Conservation (phyloP, 352 stramenopile genomes). For the Globisporangium lucens region DNA sequence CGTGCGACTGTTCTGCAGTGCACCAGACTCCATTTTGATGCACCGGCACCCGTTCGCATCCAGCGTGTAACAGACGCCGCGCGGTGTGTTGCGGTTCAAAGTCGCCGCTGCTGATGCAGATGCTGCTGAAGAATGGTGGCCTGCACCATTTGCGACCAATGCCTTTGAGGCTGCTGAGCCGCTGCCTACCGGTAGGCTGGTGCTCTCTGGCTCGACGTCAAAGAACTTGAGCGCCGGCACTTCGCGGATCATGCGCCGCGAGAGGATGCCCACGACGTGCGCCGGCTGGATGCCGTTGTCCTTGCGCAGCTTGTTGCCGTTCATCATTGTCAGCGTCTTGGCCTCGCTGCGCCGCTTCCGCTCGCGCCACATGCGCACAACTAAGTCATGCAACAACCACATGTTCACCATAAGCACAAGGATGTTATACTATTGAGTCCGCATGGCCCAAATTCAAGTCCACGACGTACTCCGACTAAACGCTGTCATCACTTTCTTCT, state of each 20-base stretch:
- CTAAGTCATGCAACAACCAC: conserved; percentile 17
- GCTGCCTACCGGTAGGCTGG: not conserved
- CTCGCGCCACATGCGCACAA: conserved; percentile 63
- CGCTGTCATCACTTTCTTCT: conserved; percentile 41
- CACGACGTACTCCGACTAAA: conserved; percentile 53
- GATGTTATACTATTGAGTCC: no score
- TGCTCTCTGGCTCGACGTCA: conserved; percentile 36
- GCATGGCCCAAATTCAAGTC: no score
- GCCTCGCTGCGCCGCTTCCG: conserved; percentile 47
- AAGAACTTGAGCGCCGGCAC: conserved; percentile 81
- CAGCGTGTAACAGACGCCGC: conserved; percentile 74
- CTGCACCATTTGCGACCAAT: not conserved
- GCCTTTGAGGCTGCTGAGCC: conserved; percentile 5
- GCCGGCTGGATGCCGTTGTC: conserved; percentile 56
- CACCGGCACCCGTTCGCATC: conserved; percentile 52
- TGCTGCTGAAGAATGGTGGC: conserved; percentile 7
- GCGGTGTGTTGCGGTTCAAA: conserved; percentile 22
- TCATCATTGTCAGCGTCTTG: conserved; percentile 48
- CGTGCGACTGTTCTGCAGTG: conserved; percentile 11
- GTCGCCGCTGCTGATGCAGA: not conserved
- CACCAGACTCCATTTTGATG: conserved; percentile 68
- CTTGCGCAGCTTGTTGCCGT: conserved; percentile 48
- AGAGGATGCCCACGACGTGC: conserved; percentile 74
- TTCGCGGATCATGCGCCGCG: conserved; percentile 63
- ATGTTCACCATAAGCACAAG: no score